Base-by-base conservation (phyloP, 108 stramenopile species). In the Skeletonema costatum region DNA sequence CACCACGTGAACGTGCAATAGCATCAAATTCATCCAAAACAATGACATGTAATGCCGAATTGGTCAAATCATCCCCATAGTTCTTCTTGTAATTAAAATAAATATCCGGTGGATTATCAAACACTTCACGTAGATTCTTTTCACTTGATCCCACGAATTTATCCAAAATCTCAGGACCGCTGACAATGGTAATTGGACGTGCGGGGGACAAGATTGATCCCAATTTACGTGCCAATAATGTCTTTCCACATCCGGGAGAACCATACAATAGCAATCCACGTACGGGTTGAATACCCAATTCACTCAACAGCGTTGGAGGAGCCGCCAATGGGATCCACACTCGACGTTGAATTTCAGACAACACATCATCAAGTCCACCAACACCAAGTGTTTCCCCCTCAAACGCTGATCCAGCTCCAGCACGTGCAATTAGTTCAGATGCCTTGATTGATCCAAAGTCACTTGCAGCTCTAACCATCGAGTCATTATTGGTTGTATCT, bases 11-110 rank as follows among this genome's bases (percentile, higher is more conserved):
- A n/a, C 94, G 77, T 39, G 92, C 89, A 58, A 97, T 93, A 19
- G 98, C 96, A 89, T 98, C 98, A 46, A 97, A 95, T 75, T 98
- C 98, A 79, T 98, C 98, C 74, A 98, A 86, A 11, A 97, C 78
- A 68, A 95, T 86, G 36, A 95, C 89, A 71, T 93, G 91, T 64
- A 93, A 75, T 32, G 83, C 83, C 31, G 61, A 64, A n/a, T 74
- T 56, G 11, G 81, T 78, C 53, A 95, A 59, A 2, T 81, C 72
- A 11, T 85, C 83, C 2, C 92, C 92, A 53, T 80, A 88, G 73
- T 93, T 88, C 30, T 65, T 68, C 66, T 89, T 83, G 60, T 85
- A 87, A 12, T 73, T 75, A 51, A 89, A 87, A 60, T 92, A 90
- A 1, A 96, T 80, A 5, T 87, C 85, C 14, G 96, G 96, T 14